phyloP scores from a whole-genome alignment of 495 filamentous ascomycete species.

The Alectoria sarmentosa region DNA sequence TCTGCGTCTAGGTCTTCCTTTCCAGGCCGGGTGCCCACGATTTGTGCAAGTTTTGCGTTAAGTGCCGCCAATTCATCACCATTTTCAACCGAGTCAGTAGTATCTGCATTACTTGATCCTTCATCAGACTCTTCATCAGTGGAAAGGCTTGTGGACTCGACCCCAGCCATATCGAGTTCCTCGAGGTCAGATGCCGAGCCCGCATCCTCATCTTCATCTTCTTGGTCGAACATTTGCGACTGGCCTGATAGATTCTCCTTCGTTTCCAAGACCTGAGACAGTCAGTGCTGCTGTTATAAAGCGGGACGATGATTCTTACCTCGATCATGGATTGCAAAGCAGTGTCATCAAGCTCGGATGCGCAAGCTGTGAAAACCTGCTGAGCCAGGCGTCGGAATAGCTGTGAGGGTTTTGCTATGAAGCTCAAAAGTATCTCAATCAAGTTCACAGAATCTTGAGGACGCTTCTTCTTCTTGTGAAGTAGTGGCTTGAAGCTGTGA shows the following conservation, averaged over 20 bases:
- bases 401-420: slow-evolving; percentile 77
- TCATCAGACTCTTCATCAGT: slow-evolving; percentile 38
- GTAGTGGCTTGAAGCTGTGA: slow-evolving; percentile 47
- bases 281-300: slow-evolving; percentile 18
- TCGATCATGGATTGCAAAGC: slow-evolving; percentile 64
- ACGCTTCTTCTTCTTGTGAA: slow-evolving; percentile 44
- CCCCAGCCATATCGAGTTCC: slow-evolving; percentile 36
- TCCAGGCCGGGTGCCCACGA: slow-evolving; percentile 57
- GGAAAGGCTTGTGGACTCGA: slow-evolving; percentile 34
- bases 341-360: slow-evolving; percentile 57
- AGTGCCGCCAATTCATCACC: slow-evolving; percentile 54
- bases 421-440: slow-evolving; percentile 79
- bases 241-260: slow-evolving; percentile 79
- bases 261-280: slow-evolving; percentile 55
- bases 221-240: slow-evolving; percentile 74
- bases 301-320: slow-evolving; percentile 17
- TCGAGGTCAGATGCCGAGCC: slow-evolving; percentile 37
- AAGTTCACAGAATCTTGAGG: slow-evolving; percentile 65
- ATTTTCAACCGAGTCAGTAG: slow-evolving; percentile 37
- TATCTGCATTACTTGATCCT: slow-evolving; percentile 25
- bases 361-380: slow-evolving; percentile 79
- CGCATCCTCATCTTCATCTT: slow-evolving; percentile 34
- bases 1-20: slow-evolving; percentile 47
- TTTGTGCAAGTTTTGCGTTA: slow-evolving; percentile 70
- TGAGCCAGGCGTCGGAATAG: slow-evolving; percentile 80